Percentiles rank a stretch among this genome's conserved stretches.
These are phyloP conservation scores for Prunus salicina DNA, from an alignment of 306 rosid genomes.

Conservation along the genomic window DNA sequence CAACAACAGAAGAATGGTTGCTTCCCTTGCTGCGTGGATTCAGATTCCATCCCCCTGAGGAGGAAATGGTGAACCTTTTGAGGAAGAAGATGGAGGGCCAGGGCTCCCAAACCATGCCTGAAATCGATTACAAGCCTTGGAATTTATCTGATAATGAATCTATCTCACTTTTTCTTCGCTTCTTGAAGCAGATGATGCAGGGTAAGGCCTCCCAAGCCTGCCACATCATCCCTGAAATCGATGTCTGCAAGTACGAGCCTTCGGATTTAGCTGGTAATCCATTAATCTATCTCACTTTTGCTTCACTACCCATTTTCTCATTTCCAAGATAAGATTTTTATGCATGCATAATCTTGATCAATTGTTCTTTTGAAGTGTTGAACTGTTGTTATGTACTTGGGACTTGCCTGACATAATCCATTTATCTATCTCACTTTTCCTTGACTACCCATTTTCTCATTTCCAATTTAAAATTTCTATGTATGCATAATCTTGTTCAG, in stretches of 20 bases:
- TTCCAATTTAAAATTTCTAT: too few species aligned
- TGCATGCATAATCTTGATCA: neutral
- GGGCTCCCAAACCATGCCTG: conserved; percentile 18
- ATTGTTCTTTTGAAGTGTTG: too few species aligned
- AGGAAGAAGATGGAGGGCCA: conserved; percentile 30
- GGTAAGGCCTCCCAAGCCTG: conserved; percentile 4
- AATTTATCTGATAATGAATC: conserved; percentile 38
- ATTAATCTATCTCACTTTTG: neutral
- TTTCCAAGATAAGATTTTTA: neutral
- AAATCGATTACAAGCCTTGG: conserved; percentile 45
- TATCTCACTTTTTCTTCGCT: conserved; percentile 11
- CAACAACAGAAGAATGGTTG: neutral
- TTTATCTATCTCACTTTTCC: too few species aligned
- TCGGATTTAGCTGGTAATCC: conserved; percentile 43
- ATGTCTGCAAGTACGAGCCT: conserved; percentile 54
- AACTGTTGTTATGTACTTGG: too few species aligned
- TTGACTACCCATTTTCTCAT: neutral
- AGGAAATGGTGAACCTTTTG: conserved; percentile 6
- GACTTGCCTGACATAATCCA: too few species aligned
- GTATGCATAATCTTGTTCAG: neutral
- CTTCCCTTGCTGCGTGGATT: neutral
- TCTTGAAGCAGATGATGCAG: conserved; percentile 34
- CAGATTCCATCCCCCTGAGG: neutral
- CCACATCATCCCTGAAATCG: conserved; percentile 34
- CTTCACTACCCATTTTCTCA: neutral